phyloP scores from a whole-genome alignment of 495 filamentous ascomycete genomes.

The Penicillium salamii region DNA sequence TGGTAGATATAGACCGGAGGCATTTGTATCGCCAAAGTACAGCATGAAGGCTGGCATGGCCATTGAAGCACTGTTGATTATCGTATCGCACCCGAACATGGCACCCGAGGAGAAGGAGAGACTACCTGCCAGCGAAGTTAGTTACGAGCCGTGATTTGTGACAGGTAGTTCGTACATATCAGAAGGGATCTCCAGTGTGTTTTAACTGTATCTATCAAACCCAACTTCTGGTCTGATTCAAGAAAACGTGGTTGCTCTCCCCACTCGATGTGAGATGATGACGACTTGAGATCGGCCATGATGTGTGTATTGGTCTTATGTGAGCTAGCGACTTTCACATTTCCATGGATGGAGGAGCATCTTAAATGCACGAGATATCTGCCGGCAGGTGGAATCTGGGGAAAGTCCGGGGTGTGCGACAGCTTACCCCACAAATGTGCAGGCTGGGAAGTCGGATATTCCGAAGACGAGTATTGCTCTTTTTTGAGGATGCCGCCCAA shows the following conservation, averaged over 20 bases:
- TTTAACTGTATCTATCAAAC: background rate
- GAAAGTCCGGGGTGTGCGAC: conserved; percentile 5
- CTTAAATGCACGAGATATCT: background rate
- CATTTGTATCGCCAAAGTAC: conserved; percentile 20
- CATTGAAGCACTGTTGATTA: conserved; percentile 22
- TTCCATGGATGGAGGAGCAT: background rate
- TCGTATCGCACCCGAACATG: conserved; percentile 16
- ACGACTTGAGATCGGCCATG: conserved; percentile 6
- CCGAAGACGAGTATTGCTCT: background rate
- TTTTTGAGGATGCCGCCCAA: background rate
- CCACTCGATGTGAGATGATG: conserved; percentile 8
- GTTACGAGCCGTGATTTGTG: background rate
- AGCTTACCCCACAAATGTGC: background rate
- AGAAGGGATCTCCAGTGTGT: conserved; percentile 3
- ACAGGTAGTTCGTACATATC: conserved; percentile 1
- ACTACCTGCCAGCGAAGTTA: background rate
- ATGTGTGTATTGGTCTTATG: background rate
- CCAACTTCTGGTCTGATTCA: conserved; percentile 3
- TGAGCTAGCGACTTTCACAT: background rate
- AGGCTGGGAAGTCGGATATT: conserved; percentile 11
- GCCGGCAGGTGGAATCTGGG: conserved; percentile 4
- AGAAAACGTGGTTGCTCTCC: conserved; percentile 6
- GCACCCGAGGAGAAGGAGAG: conserved; percentile 5
- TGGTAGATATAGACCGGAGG: conserved; percentile 16
- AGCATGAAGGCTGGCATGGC: conserved; percentile 26